Evolutionary conservation across 1,139 yeast genomes (phyloP), one percentile per base, ranked within the genome.

Genomic region (Blastobotrys buckinghamii): DNA sequence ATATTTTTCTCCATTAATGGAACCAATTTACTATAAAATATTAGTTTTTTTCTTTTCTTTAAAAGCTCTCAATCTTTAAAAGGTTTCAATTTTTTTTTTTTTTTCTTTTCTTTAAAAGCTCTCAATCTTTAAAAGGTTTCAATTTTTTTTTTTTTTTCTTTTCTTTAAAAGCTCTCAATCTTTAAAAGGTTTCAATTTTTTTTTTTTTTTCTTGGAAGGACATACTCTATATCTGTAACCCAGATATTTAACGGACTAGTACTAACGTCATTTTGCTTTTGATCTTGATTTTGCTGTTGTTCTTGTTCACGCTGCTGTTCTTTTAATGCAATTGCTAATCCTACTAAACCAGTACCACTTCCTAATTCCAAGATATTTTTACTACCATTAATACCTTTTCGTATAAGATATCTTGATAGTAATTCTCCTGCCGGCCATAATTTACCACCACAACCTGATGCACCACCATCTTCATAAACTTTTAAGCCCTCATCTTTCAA

Each of bases 361-460:
- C 82, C 82, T 17, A 77, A 62, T 53, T 77, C 82, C 15, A 77
- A 58, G 3, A 76, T 67, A 41, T 68, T 69, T 39, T 59, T 62
- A 34, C 58, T 56, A 1, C 55, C 50, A 10, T 45, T 39, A 24
- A 58, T 46, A 20, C 67, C 67, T 33, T 62, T 58, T 20, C 66
- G 56, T 20, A 72, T 59, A 48, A 76, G 53, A 51, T 75, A 77
- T 39, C 74, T 65, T 7, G 79, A 70, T 15, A 77, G 60, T 32
- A 77, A 62, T 50, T 77, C 78, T 6, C 82, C 82, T 7, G 82
- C 81, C 1, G 78, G 71, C 82, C 82, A 77, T 6, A 78, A 66
- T 50, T 76, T 75, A 5, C 82, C 82, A n/a, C 82, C 82, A 58
- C 82, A 78, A 1, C 82, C 82, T 9, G 72, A 60, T 1, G 73